phyloP scores from a whole-genome alignment of 352 stramenopile species.

The Plasmopara muralis region DNA sequence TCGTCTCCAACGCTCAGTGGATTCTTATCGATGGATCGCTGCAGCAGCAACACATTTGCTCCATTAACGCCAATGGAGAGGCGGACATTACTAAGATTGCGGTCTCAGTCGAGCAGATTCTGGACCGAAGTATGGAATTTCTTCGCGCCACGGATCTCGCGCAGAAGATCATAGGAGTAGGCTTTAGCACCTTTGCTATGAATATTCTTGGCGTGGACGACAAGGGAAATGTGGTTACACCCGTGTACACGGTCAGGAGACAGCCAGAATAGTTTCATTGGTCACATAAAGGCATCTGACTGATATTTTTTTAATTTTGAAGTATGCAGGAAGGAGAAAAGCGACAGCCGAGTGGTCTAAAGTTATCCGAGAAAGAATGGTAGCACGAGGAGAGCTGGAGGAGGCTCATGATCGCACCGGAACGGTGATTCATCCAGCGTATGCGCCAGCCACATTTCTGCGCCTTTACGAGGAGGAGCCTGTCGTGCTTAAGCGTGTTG shows the following conservation, averaged over 20 bases:
- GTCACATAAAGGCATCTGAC: not conserved
- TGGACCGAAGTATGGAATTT: conserved; percentile 45
- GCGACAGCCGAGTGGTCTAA: conserved; percentile 43
- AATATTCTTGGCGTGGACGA: conserved; percentile 87
- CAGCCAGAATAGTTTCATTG: not conserved
- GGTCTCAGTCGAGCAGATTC: conserved; percentile 38
- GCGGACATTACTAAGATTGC: conserved; percentile 43
- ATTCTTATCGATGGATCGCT: conserved; percentile 58
- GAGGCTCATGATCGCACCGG: conserved; percentile 69
- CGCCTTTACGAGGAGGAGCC: conserved; percentile 66
- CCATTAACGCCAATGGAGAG: conserved; percentile 49
- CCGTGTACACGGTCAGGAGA: conserved; percentile 62
- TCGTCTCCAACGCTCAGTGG: conserved; percentile 44
- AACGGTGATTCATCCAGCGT: conserved; percentile 83
- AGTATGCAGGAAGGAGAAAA: conserved; percentile 57
- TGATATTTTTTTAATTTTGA: conserved; percentile 9
- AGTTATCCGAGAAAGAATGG: conserved; percentile 40
- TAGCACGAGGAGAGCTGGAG: conserved; percentile 29
- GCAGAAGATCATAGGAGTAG: conserved; percentile 60
- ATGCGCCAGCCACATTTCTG: conserved; percentile 85
- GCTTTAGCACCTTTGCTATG: conserved; percentile 93
- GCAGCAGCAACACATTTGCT: conserved; percentile 47
- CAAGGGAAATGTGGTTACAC: conserved; percentile 56
- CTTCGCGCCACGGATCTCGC: conserved; percentile 37
- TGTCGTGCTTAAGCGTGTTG: conserved; percentile 36